Conservation (phyloP, 805 yeast genomes). For the Yamadazyma paraphyllophila region DNA sequence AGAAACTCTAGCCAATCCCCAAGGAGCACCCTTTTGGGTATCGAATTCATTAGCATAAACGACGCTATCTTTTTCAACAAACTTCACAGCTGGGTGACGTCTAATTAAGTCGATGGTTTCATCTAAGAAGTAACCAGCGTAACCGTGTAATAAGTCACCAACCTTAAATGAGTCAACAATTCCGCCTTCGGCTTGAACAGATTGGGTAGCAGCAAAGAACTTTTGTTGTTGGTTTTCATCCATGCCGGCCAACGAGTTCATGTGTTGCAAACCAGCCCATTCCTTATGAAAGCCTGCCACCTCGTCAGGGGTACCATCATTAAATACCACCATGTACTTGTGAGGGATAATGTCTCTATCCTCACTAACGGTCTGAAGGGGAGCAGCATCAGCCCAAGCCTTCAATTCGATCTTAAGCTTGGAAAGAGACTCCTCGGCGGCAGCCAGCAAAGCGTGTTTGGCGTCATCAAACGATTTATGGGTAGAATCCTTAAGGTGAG, state of each 20-base stretch:
- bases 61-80: slow-evolving; percentile 72
- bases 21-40: slow-evolving; percentile 81
- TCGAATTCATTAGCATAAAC: slow-evolving; percentile 64
- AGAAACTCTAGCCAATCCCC: slow-evolving; percentile 92
- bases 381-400: slow-evolving; percentile 31
- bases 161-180: slow-evolving; percentile 61
- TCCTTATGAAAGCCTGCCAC: slow-evolving; percentile 63
- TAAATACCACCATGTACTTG: slow-evolving; percentile 84
- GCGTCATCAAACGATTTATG: slow-evolving; percentile 1
- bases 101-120: slow-evolving; percentile 73
- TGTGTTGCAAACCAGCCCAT: slow-evolving; percentile 58
- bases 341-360: slow-evolving; percentile 58
- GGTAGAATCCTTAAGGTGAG: slow-evolving; percentile 4
- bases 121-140: slow-evolving; percentile 80
- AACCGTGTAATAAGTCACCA: slow-evolving; percentile 63
- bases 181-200: slow-evolving; percentile 45
- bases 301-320: slow-evolving; percentile 54
- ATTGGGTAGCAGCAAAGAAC: slow-evolving; percentile 36
- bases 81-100: slow-evolving; percentile 58
- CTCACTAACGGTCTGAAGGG: slow-evolving; percentile 41
- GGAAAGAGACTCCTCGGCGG: slow-evolving; percentile 2
- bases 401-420: slow-evolving; percentile 10
- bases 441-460: not conserved
- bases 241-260: slow-evolving; percentile 37
- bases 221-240: slow-evolving; percentile 23